Conservation (phyloP, 805 yeast genomes). For the Yarrowia alimentaria region DNA sequence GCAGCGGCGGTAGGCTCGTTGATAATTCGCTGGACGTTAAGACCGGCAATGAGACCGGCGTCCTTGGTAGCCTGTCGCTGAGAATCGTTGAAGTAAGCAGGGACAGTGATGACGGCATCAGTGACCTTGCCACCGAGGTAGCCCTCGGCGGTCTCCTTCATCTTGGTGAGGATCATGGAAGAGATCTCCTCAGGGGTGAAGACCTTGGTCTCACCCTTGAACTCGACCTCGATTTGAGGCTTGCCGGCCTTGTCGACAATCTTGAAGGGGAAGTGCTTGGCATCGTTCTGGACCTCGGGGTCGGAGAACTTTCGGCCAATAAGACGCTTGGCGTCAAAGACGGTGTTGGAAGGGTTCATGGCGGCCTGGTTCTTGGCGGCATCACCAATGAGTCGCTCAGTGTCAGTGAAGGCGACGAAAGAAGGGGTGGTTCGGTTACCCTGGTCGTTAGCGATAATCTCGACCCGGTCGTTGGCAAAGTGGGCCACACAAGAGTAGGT, state of each 20-base stretch:
- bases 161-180: slow-evolving; percentile 86
- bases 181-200: slow-evolving; percentile 95
- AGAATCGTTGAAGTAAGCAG: slow-evolving; percentile 96
- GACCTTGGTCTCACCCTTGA: slow-evolving; percentile 81
- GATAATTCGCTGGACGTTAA: slow-evolving; percentile 90
- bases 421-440: slow-evolving; percentile 99
- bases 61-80: slow-evolving; percentile 98
- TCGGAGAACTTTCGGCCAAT: slow-evolving; percentile 83
- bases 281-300: slow-evolving; percentile 71
- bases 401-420: slow-evolving; percentile 92
- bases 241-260: slow-evolving; percentile 75
- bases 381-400: slow-evolving; percentile 94
- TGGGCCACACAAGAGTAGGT: slow-evolving; percentile 98
- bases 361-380: slow-evolving; percentile 99
- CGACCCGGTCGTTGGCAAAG: slow-evolving; percentile 81
- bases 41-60: slow-evolving; percentile 95
- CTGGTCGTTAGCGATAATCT: slow-evolving; percentile 94
- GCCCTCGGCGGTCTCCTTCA: slow-evolving; percentile 93
- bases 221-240: slow-evolving; percentile 84
- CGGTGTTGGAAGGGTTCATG: slow-evolving; percentile 90
- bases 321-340: slow-evolving; percentile 93
- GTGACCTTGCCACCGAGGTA: slow-evolving; percentile 79
- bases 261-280: slow-evolving; percentile 87
- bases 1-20: slow-evolving; percentile 99
- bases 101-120: slow-evolving; percentile 94